These are phyloP conservation scores for Globisporangium paroecandrum DNA, from an alignment of 352 stramenopile species.

Conservation along the genomic window DNA sequence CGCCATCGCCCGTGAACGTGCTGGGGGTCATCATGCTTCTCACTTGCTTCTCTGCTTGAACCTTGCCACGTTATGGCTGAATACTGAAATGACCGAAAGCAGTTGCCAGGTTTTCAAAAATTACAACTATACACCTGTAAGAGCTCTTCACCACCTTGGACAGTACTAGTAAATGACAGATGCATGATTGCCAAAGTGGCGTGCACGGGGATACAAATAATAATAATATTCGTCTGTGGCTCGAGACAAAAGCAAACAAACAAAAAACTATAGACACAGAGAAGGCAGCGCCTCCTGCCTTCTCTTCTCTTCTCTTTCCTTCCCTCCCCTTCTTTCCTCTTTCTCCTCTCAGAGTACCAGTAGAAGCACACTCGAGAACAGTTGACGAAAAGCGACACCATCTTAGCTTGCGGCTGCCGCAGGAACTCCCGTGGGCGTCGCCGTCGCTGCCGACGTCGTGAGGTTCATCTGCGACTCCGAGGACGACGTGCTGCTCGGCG, in stretches of 20 bases:
- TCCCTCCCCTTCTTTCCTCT: background rate
- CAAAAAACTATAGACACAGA: background rate
- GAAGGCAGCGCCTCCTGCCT: background rate
- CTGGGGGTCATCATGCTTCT: constrained; percentile 9
- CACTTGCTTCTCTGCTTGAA: background rate
- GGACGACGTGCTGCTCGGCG: constrained; percentile 33
- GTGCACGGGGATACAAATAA: background rate
- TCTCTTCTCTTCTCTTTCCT: background rate
- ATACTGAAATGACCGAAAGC: background rate
- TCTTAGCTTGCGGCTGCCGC: constrained; percentile 25
- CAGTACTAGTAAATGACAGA: too few species aligned
- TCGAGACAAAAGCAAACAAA: background rate
- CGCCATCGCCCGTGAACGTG: background rate
- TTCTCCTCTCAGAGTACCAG: background rate
- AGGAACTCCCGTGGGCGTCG: constrained; percentile 14
- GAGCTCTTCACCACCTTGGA: background rate
- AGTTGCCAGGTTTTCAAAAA: background rate
- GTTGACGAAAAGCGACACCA: background rate
- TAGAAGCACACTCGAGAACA: background rate
- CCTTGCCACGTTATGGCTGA: background rate
- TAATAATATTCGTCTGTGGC: background rate
- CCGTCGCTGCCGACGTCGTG: constrained; percentile 9
- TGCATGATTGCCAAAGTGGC: background rate
- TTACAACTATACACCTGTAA: background rate
- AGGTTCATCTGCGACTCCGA: constrained; percentile 15